Percentiles rank a stretch among this genome's conserved stretches.
phyloP scores from a whole-genome alignment of 192 early-diverging fungal genomes.

The Dissophora ornata region DNA sequence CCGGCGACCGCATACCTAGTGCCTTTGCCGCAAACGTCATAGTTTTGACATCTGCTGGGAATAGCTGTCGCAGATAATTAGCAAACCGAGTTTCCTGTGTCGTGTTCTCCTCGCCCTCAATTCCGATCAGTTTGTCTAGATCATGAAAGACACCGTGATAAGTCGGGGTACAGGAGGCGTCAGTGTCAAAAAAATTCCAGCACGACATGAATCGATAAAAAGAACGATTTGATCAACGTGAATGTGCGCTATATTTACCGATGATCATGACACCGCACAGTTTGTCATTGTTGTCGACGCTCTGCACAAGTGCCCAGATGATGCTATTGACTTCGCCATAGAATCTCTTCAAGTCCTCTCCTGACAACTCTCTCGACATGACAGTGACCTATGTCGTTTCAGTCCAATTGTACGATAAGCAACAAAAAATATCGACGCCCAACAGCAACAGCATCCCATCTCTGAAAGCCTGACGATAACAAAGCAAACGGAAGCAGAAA shows the following conservation, averaged over 20 bases:
- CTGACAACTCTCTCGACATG: conserved; percentile 73
- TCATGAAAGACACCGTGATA: background rate
- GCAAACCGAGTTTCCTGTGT: conserved; percentile 81
- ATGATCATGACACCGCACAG: conserved; percentile 85
- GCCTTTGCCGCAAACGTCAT: conserved; percentile 80
- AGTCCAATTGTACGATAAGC: too few species aligned
- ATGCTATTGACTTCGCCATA: conserved; percentile 82
- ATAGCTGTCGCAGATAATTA: conserved; percentile 82
- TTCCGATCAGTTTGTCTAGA: conserved; percentile 83
- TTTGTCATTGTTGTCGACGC: conserved; percentile 80
- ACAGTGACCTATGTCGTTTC: conserved; percentile 24
- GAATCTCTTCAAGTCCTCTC: conserved; percentile 77
- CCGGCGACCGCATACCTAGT: conserved; percentile 72
- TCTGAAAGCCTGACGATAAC: too few species aligned
- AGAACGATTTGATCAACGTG: too few species aligned
- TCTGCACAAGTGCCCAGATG: conserved; percentile 84
- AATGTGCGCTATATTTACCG: conserved; percentile 64
- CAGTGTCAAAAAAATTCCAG: too few species aligned
- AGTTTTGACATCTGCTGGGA: conserved; percentile 76
- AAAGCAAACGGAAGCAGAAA: too few species aligned
- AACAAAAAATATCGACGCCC: too few species aligned
- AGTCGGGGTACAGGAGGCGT: too few species aligned
- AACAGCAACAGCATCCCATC: too few species aligned
- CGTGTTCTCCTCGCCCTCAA: conserved; percentile 84
- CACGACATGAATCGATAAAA: too few species aligned